phyloP scores from a whole-genome alignment of 1,284 basidiomycete genomes.

The Pyrrhoderma lamaoense region DNA sequence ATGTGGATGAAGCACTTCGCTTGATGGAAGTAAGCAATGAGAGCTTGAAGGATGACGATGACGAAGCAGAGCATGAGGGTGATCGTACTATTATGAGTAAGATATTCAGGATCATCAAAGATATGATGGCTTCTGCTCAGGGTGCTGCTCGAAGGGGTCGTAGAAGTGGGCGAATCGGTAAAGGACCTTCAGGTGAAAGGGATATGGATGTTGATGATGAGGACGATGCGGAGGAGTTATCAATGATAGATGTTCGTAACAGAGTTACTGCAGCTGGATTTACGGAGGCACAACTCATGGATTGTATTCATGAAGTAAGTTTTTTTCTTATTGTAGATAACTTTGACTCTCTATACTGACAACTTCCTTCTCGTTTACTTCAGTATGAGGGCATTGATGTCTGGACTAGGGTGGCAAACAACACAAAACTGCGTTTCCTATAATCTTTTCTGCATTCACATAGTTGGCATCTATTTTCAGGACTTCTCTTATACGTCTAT shows the following conservation, averaged over 20 bases:
- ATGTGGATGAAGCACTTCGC: conserved; percentile 95
- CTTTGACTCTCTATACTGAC: background rate
- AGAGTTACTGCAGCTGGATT: conserved; percentile 82
- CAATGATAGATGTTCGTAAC: conserved; percentile 78
- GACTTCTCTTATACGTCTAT: background rate
- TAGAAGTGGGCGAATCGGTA: conserved; percentile 40
- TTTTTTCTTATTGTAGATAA: conserved; percentile 3
- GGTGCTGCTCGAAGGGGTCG: conserved; percentile 36
- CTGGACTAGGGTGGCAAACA: conserved; percentile 69
- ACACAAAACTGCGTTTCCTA: conserved; percentile 61
- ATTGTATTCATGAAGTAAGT: conserved; percentile 72
- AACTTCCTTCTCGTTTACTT: background rate
- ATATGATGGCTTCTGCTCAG: conserved; percentile 53
- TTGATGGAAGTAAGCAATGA: conserved; percentile 97
- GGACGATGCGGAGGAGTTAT: conserved; percentile 60
- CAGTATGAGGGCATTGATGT: conserved; percentile 84
- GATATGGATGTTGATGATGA: conserved; percentile 57
- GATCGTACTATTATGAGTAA: conserved; percentile 77
- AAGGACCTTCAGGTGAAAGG: conserved; percentile 57
- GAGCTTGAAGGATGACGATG: conserved; percentile 75
- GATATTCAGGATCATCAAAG: conserved; percentile 86
- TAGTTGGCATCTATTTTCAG: background rate
- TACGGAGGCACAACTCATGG: conserved; percentile 85
- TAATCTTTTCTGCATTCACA: background rate
- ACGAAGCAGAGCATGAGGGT: conserved; percentile 50